These are phyloP conservation scores for Penicillium crystallinum DNA, from an alignment of 495 filamentous ascomycete species.

Conservation along the genomic window DNA sequence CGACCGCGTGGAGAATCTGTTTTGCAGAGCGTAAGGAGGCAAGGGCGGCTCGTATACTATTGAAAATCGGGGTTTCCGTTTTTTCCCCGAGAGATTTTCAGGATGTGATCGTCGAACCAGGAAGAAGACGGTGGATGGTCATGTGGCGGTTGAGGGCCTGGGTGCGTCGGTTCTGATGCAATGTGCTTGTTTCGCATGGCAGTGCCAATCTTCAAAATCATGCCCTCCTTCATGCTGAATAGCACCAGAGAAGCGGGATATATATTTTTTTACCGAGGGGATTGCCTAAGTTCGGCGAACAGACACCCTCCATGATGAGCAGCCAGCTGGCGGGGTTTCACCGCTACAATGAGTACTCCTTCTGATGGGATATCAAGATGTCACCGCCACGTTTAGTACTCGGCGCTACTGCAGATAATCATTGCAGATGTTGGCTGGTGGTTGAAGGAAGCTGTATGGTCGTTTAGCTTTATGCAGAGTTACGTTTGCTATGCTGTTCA, in stretches of 20 bases:
- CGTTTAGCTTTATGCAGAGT: neutral
- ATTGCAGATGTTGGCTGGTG: neutral
- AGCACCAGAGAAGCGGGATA: neutral
- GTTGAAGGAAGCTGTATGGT: neutral
- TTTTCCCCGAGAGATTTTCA: neutral
- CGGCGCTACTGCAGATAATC: conserved; percentile 25
- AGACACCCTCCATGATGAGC: neutral
- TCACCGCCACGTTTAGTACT: conserved; percentile 27
- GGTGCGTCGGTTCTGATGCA: neutral
- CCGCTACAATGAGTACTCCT: conserved; percentile 18
- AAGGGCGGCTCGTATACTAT: conserved; percentile 6
- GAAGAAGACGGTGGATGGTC: neutral
- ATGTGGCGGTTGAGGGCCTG: neutral
- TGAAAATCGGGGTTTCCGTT: neutral
- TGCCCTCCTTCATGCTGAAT: neutral
- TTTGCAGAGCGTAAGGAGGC: conserved; percentile 9
- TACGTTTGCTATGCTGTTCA: conserved; percentile 6
- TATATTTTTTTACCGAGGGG: neutral
- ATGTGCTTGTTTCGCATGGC: neutral
- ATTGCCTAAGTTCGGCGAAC: neutral
- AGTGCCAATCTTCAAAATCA: neutral
- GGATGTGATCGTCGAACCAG: conserved; percentile 9
- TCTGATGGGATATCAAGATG: conserved; percentile 14
- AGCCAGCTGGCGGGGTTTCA: conserved; percentile 10
- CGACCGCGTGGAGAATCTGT: conserved; percentile 8